These are phyloP conservation scores for Xylariaceae sp. DNA, from an alignment of 2,329 filamentous ascomycete genomes.

Conservation along the genomic window DNA sequence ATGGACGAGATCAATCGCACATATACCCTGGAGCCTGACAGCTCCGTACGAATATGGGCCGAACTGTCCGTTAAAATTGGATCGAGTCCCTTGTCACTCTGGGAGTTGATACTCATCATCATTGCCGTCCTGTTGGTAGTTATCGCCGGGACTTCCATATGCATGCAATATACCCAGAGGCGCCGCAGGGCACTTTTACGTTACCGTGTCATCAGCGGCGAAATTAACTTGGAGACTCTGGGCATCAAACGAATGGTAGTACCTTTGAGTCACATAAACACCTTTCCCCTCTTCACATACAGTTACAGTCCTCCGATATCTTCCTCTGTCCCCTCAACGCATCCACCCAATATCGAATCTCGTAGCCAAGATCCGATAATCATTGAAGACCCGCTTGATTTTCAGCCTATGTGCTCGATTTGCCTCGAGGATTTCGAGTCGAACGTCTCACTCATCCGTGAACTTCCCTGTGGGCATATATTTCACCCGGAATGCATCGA, in stretches of 20 bases:
- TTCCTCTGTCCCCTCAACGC: slow-evolving; percentile 34
- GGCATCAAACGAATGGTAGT: slow-evolving; percentile 81
- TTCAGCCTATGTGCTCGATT: slow-evolving; percentile 83
- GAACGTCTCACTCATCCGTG: slow-evolving; percentile 68
- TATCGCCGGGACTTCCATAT: slow-evolving; percentile 61
- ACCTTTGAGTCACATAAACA: slow-evolving; percentile 64
- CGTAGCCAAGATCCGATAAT: slow-evolving; percentile 19
- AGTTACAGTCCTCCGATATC: slow-evolving; percentile 48
- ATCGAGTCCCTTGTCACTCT: slow-evolving; percentile 64
- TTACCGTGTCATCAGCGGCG: slow-evolving; percentile 68
- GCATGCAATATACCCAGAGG: slow-evolving; percentile 75
- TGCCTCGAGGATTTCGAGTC: slow-evolving; percentile 78
- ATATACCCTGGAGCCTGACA: slow-evolving; percentile 52
- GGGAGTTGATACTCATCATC: slow-evolving; percentile 73
- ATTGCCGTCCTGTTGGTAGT: slow-evolving; percentile 67
- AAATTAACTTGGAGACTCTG: slow-evolving; percentile 80
- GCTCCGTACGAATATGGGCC: slow-evolving; percentile 60
- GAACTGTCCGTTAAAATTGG: slow-evolving; percentile 46
- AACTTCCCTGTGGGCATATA: slow-evolving; percentile 86
- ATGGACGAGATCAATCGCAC: slow-evolving; percentile 52
- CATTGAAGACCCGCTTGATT: slow-evolving; percentile 48
- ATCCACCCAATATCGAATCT: slow-evolving; percentile 10
- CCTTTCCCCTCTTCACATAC: slow-evolving; percentile 78
- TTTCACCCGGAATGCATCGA: slow-evolving; percentile 94
- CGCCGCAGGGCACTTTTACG: slow-evolving; percentile 64